These are phyloP conservation scores for Hemerocallis citrina DNA, from an alignment of 106 monocot species.

Conservation along the genomic window DNA sequence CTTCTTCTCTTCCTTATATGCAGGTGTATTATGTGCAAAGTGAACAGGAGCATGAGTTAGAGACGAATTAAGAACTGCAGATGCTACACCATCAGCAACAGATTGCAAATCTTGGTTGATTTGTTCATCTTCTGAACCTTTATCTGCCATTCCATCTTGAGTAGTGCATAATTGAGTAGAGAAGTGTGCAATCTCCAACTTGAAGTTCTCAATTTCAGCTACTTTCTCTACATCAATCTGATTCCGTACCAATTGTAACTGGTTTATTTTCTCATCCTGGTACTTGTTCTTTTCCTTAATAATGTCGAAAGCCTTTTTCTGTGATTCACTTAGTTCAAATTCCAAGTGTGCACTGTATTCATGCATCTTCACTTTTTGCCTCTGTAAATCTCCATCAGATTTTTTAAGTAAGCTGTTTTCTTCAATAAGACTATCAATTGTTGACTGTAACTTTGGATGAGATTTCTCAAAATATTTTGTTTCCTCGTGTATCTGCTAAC, in stretches of 20 bases:
- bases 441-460: slow-evolving; percentile 58
- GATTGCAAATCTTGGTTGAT: slow-evolving; percentile 27
- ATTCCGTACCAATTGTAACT: slow-evolving; percentile 26
- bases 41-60: slow-evolving; percentile 9
- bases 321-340: slow-evolving; percentile 50
- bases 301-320: slow-evolving; percentile 37
- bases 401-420: slow-evolving; percentile 67
- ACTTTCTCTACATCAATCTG: slow-evolving; percentile 51
- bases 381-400: slow-evolving; percentile 43
- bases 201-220: slow-evolving; percentile 60
- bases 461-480: slow-evolving; percentile 45
- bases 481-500: slow-evolving; percentile 55
- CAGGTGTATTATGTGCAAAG: slow-evolving; percentile 3
- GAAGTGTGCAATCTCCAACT: slow-evolving; percentile 49
- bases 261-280: slow-evolving; percentile 47
- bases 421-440: slow-evolving; percentile 60
- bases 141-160: slow-evolving; percentile 46
- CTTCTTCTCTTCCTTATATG: slow-evolving; percentile 1
- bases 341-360: slow-evolving; percentile 43
- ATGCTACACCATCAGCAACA: slow-evolving; percentile 35
- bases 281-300: slow-evolving; percentile 48
- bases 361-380: slow-evolving; percentile 79
- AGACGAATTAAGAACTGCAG: slow-evolving; percentile 31
- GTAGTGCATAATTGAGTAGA: slow-evolving; percentile 49
- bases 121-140: slow-evolving; percentile 6